Base-by-base conservation (phyloP, 345 rosid genomes). In the Dovyalis caffra region DNA sequence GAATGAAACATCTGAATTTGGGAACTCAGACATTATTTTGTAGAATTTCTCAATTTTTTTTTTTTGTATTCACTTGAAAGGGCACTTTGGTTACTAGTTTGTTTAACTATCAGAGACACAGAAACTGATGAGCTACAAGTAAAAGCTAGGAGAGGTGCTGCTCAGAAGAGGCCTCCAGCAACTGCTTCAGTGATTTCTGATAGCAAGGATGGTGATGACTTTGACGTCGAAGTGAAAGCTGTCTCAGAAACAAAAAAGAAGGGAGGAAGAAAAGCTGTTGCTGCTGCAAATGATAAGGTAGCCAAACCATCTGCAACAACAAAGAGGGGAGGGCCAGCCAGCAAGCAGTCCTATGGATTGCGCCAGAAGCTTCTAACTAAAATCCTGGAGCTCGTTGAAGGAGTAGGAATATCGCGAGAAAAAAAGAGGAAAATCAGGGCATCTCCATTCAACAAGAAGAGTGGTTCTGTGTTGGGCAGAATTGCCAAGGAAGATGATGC, bases 371-470 rank as follows among this genome's bases (percentile, higher is more conserved):
- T 87, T 20, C 62, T 91, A 21, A 85, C 90, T 0, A 83, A 83
- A 45, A 86, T 85, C 86, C 62, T 91, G 81, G 83, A 86, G 78
- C 91, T 91, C 21, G 80, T 84, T 14, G 91, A 79, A 72, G 32
- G 28, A 56, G 28, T 85, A 2, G 90, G 79, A 26, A 83, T 84
- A 38, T 91, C 97, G 0, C 98, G 97, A 0, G 96, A 90, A 82
- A 95, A 95, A 86, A 90, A 92, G 74, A 88, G 97, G 83, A 95
- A 87, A 84, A 90, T 85, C 92, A 90, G 97, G 49, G 86, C 87
- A 6, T 95, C 97, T 15, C 99, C 99, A 8, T 92, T 92, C 75
- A 89, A 95, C 84, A 95, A 91, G 86, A 92, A 91, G 79, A 95
- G 99, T 65, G 80, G 92, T 70, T 91, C 98, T 0, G 66, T 86